Base-by-base conservation (phyloP, 2,329 filamentous ascomycete genomes). In the Aspergillus sp. region DNA sequence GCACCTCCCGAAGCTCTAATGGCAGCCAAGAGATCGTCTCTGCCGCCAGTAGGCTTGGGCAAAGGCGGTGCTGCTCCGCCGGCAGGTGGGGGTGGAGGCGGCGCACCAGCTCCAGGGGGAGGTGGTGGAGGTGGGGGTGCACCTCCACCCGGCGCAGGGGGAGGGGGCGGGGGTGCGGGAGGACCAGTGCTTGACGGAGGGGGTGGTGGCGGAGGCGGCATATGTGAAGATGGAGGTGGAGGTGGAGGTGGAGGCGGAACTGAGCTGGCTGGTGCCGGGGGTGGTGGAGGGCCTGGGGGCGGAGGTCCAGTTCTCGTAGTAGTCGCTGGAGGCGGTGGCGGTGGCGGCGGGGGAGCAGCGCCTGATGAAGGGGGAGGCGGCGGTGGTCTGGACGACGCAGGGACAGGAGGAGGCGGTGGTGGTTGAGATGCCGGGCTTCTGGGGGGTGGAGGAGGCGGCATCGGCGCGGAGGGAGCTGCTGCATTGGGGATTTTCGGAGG, bases 391-490 rank as follows among this genome's bases (percentile, higher is more conserved):
- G 25, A 29, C 5, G 67, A 67, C 31, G 70, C 71, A 2, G 65
- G 65, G 57, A 68, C 62, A 53, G 66, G 53, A 14, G 68, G 67
- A 29, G 64, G 62, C 45, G 69, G 63, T 19, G 69, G 69, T n/a
- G 77, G 78, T 2, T 75, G 74, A 10, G 77, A 76, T 44, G 73
- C 55, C 10, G 58, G 58, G 14, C 59, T 60, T 49, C 58, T 57
- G 41, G 79, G 78, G 14, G 81, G 86, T 7, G 88, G 87, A 23
- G 88, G 88, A 13, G 78, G 67, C 49, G 76, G 78, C 31, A 74
- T 75, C 58, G 71, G 59, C 25, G 70, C 50, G 21, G 68, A 54
- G 42, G 62, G 25, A 29, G 25, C 25, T 29, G 25, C 52, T 49
- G 61, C 63, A 67, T 71, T 68, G 62, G 75, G 72, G 40, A 73